A percentile compares a stretch with the other conserved stretches of the same genome.
Evolutionary conservation across 306 rosid genomes (phyloP).

Genomic region (Albizia julibrissin): DNA sequence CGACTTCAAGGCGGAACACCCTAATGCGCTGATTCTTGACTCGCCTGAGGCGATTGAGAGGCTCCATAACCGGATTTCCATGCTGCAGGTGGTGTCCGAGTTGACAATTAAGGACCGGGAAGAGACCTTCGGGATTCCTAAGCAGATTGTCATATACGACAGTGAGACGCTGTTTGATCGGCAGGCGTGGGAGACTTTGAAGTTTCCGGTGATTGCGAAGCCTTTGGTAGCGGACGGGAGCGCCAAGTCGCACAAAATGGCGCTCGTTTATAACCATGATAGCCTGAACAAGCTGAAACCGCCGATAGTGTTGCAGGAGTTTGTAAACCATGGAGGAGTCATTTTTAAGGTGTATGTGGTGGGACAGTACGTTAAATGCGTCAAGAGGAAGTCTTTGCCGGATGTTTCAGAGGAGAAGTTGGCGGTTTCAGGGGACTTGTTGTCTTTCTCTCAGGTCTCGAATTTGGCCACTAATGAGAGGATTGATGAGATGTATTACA

Average conservation of each 20-base stretch:
- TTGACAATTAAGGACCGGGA: slow-evolving; percentile 40
- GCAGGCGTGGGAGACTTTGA: slow-evolving; percentile 50
- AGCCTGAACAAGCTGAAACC: slow-evolving; percentile 57
- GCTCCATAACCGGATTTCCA: slow-evolving; percentile 72
- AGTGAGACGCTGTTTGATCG: slow-evolving; percentile 54
- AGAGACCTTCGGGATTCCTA: slow-evolving; percentile 67
- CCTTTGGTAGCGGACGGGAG: slow-evolving; percentile 69
- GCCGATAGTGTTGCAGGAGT: slow-evolving; percentile 64
- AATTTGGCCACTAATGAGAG: slow-evolving; percentile 56
- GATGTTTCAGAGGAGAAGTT: slow-evolving; percentile 58
- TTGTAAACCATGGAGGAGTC: slow-evolving; percentile 75
- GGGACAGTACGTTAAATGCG: slow-evolving; percentile 58
- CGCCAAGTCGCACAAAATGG: slow-evolving; percentile 71
- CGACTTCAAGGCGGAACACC: slow-evolving; percentile 44
- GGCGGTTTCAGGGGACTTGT: slow-evolving; percentile 46
- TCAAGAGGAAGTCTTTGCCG: slow-evolving; percentile 66
- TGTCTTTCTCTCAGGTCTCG: slow-evolving; percentile 63
- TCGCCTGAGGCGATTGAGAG: slow-evolving; percentile 61
- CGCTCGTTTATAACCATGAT: slow-evolving; percentile 52
- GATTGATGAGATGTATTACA: slow-evolving; percentile 67
- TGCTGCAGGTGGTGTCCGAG: slow-evolving; percentile 70
- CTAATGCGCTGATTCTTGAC: slow-evolving; percentile 56
- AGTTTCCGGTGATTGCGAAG: slow-evolving; percentile 65
- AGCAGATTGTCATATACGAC: slow-evolving; percentile 65
- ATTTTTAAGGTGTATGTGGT: slow-evolving; percentile 70